Conservation (phyloP, 805 yeast genomes). For the Wickerhamomyces queroliae region DNA sequence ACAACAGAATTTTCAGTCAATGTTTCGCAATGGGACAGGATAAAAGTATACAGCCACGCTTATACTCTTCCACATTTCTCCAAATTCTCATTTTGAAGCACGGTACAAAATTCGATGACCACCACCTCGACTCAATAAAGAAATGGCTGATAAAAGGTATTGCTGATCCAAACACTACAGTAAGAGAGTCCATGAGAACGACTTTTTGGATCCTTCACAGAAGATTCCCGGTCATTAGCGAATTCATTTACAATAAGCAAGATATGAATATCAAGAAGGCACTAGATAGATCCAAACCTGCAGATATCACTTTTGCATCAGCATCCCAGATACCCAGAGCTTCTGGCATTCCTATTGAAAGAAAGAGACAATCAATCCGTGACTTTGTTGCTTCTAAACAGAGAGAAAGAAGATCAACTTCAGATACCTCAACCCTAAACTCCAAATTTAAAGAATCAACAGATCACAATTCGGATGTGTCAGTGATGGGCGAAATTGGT, state of each 20-base stretch:
- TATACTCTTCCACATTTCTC: constrained; percentile 66
- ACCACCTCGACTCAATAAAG: constrained; percentile 37
- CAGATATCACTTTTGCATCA: constrained; percentile 19
- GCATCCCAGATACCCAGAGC: constrained; percentile 7
- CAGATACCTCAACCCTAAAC: constrained; percentile 26
- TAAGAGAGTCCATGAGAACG: constrained; percentile 67
- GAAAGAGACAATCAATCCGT: constrained; percentile 39
- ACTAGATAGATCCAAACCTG: constrained; percentile 54
- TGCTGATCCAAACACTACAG: constrained; percentile 74
- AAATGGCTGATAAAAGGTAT: constrained; percentile 55
- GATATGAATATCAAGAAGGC: constrained; percentile 44
- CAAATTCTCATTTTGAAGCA: constrained; percentile 54
- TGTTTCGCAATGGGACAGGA: constrained; percentile 52
- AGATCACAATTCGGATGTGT: constrained; percentile 1
- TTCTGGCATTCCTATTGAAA: constrained; percentile 6
- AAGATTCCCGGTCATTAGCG: constrained; percentile 48
- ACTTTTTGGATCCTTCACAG: constrained; percentile 67
- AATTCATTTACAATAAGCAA: constrained; percentile 18
- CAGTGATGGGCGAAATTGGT: constrained; percentile 13
- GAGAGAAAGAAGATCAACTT: constrained; percentile 32
- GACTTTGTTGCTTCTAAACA: constrained; percentile 41
- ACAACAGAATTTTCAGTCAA: constrained; percentile 42
- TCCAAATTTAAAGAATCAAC: constrained; percentile 6
- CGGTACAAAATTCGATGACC: constrained; percentile 25
- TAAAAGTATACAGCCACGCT: constrained; percentile 65